Percentiles rank a stretch among this genome's conserved stretches.
Evolutionary conservation across 1,284 basidiomycete genomes (phyloP).

Genomic region (Moesziomyces parantarcticus): DNA sequence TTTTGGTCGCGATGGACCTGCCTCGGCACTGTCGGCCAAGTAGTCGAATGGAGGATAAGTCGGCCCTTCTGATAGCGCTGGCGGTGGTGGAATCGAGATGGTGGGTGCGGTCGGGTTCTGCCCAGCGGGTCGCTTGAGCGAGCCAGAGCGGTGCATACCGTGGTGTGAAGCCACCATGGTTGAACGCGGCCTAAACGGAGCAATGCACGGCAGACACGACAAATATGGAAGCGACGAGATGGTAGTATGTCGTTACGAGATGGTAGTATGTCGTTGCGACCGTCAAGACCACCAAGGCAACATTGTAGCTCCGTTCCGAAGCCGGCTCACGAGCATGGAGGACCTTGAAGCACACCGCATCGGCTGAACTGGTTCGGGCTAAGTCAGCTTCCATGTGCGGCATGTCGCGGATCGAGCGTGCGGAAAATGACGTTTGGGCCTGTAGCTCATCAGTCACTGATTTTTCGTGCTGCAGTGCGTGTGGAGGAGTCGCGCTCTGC

Average conservation of each 20-base stretch:
- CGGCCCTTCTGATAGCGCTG: slow-evolving; percentile 3
- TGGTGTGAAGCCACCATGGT: slow-evolving; percentile 4
- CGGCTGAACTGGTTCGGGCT: not conserved
- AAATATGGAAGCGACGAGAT: not conserved
- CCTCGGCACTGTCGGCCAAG: slow-evolving; percentile 2
- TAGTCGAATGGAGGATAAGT: slow-evolving; percentile 14
- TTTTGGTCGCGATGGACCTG: slow-evolving; percentile 14
- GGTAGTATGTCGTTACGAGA: not conserved
- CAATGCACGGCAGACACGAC: not conserved
- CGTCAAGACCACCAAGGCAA: no score
- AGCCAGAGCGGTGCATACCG: slow-evolving; percentile 14
- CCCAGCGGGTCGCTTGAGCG: slow-evolving; percentile 8
- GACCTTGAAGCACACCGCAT: not conserved
- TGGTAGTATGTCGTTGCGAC: not conserved
- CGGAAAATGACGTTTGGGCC: slow-evolving; percentile 26
- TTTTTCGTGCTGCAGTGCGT: not conserved
- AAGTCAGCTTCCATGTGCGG: not conserved
- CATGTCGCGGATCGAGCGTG: slow-evolving; percentile 6
- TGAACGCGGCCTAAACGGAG: not conserved
- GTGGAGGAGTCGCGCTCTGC: slow-evolving; percentile 11
- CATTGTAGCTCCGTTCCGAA: not conserved
- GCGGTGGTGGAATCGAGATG: slow-evolving; percentile 24
- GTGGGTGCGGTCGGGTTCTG: slow-evolving; percentile 15
- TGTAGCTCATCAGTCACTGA: not conserved
- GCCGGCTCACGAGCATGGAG: not conserved